A percentile compares a stretch with the other conserved stretches of the same genome.
Conservation (phyloP, 2,329 filamentous ascomycete genomes). For the Ustulina deusta region DNA sequence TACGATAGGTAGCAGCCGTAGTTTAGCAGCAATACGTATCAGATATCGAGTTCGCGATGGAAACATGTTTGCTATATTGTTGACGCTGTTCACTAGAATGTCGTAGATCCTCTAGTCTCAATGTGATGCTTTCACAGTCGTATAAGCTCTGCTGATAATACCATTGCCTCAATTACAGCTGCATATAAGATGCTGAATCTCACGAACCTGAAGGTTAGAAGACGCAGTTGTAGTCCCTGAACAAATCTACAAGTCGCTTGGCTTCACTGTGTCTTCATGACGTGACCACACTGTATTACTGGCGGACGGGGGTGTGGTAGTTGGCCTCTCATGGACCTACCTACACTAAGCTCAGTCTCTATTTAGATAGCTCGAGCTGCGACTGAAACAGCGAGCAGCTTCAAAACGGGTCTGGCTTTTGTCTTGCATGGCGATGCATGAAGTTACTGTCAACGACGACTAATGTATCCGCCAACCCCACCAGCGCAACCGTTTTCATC, state of each 20-base stretch:
- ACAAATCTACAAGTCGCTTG: not conserved
- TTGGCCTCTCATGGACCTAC: not conserved
- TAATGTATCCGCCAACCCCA: conserved; percentile 25
- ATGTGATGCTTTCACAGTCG: not conserved
- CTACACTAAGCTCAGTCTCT: not conserved
- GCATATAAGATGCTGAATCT: not conserved
- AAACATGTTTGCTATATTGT: not conserved
- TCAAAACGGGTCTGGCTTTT: conserved; percentile 27
- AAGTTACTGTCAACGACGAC: not conserved
- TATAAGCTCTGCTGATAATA: not conserved
- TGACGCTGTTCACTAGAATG: not conserved
- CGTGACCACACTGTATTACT: conserved; percentile 34
- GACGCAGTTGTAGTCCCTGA: not conserved
- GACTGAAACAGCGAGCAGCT: conserved; percentile 3
- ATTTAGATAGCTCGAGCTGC: conserved; percentile 14
- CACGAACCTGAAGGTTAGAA: not conserved
- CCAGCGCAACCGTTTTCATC: conserved; percentile 33
- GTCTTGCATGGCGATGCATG: conserved; percentile 30
- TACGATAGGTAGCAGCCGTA: not conserved
- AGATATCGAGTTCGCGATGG: not conserved
- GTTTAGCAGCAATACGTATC: not conserved
- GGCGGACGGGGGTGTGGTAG: not conserved
- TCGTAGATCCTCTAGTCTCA: not conserved
- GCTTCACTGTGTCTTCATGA: not conserved
- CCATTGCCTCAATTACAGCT: not conserved